Evolutionary conservation across 768 basidiomycete species (phyloP), one percentile per base, ranked within the genome.

Genomic region (Tricholoma sp.): DNA sequence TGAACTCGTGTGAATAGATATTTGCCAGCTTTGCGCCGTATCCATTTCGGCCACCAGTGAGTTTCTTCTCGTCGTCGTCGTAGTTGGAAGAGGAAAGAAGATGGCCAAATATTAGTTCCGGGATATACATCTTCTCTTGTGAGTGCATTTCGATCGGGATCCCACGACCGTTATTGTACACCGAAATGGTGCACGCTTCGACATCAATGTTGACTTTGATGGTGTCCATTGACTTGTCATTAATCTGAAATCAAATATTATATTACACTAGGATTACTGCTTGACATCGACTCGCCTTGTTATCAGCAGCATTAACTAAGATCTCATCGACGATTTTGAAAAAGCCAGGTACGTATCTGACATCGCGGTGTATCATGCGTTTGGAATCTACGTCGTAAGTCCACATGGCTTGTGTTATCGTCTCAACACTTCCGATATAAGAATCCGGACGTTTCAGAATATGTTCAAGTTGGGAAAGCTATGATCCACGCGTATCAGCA

Each of bases 291-390:
- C 78, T 56, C 61, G 91, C 96, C 87, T 99, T 99, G 76, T 98
- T 97, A 70, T 99, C 97, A 3, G 97, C 97, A 19, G 97, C 97
- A 71, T 99, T 99, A 65, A 99, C 97, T 2, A 99, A 78, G 66
- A 99, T 99, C 75, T 99, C 97, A 66, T 99, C 97, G 12, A 99
- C 88, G 66, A 99, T 99, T 80, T 99, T 99, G 83, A 95, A 94
- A 72, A 99, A 96, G 54, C 95, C 97, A 0, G 97, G 97, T 2
- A 98, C 95, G 67, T 88, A 99, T 65, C 84, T 91, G 61, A 88
- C 89, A 50, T 86, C 94, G 66, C 88, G 81, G 65, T 84, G 72
- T 1, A 84, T 84, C 87, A 99, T 94, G 27, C 86, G 86, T 66
- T 93, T 94, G 37, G 76, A 83, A 34, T 86, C 86, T 1, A 83